phyloP scores from a whole-genome alignment of 331 rosid genomes.

The Quercus tomentella region DNA sequence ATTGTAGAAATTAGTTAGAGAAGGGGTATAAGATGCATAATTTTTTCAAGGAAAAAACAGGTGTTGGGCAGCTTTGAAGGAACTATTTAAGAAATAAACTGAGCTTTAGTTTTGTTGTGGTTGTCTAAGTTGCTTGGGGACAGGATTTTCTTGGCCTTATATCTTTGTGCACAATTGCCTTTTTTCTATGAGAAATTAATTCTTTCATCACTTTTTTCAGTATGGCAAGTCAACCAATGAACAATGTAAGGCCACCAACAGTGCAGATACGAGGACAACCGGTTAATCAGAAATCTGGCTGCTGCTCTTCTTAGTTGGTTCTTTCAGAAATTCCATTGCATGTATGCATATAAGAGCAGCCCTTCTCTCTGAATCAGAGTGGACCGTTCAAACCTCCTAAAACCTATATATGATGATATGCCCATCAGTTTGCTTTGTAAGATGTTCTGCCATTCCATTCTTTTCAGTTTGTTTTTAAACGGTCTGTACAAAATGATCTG shows the following conservation, averaged over 20 bases:
- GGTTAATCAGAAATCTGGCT: slow-evolving; percentile 55
- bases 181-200: not conserved
- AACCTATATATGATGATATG: slow-evolving; percentile 1
- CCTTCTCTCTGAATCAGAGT: slow-evolving; percentile 3
- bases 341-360: slow-evolving; percentile 8
- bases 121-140: not conserved
- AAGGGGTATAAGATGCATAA: not conserved
- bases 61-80: not conserved
- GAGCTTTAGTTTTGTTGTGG: not conserved
- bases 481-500: slow-evolving; percentile 37
- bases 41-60: not conserved
- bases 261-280: slow-evolving; percentile 57
- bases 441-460: slow-evolving; percentile 25
- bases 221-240: slow-evolving; percentile 56
- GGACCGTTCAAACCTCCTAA: not conserved
- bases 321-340: not conserved
- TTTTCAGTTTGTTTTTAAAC: slow-evolving; percentile 22
- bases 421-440: slow-evolving; percentile 5
- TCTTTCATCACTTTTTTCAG: slow-evolving; percentile 13
- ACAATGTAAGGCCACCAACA: slow-evolving; percentile 47
- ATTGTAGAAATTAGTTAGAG: not conserved
- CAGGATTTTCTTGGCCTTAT: not conserved
- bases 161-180: not conserved
- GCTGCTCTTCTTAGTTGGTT: slow-evolving; percentile 47
- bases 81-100: not conserved